Base-by-base conservation (phyloP, 2,329 filamentous ascomycete species). In the Fusarium camptoceras region DNA sequence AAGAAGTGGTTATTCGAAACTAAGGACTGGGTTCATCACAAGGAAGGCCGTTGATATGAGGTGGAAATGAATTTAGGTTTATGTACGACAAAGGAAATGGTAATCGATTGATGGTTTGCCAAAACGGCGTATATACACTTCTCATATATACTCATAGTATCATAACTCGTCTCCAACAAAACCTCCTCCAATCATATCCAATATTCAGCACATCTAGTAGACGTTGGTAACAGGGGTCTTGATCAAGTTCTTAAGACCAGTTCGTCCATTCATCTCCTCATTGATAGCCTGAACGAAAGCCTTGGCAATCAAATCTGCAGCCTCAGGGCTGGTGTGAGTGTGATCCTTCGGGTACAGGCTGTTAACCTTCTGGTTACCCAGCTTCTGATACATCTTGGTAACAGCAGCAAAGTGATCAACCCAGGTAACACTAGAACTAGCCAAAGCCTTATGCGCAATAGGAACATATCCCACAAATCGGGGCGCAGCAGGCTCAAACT, bases 401-500 rank as follows among this genome's bases (percentile, higher is more conserved):
- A 84, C 83, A 70, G 89, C 89, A 39, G 81, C 80, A n/a, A 86
- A 86, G 72, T 91, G 89, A 28, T 89, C 85, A 12, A 91, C 85
- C 74, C 87, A 89, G 11, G 83, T 82, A 4, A 85, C 85, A 11
- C 85, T 82, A 15, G 74, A 55, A 20, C 73, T 75, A 11, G 77
- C 79, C 18, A 83, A 44, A 31, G 81, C 77, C 22, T 77, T 71
- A 1, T 76, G 74, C n/a, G 81, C 80, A 16, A 78, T 78, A 72
- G 82, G 78, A 22, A 85, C 83, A 71, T 89, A 90, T 22, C 80
- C 84, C 9, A 87, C 86, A 68, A 91, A 91, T 12, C 88, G 81
- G 27, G 81, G 80, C 0, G 85, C 79, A 0, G 71, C 72, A 69
- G 86, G 86, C 11, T 72, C 64, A 68, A 84, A 91, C 0, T 71